Percentiles rank a stretch among this genome's conserved stretches.
phyloP scores from a whole-genome alignment of 805 yeast genomes.

The Starmerella apis region DNA sequence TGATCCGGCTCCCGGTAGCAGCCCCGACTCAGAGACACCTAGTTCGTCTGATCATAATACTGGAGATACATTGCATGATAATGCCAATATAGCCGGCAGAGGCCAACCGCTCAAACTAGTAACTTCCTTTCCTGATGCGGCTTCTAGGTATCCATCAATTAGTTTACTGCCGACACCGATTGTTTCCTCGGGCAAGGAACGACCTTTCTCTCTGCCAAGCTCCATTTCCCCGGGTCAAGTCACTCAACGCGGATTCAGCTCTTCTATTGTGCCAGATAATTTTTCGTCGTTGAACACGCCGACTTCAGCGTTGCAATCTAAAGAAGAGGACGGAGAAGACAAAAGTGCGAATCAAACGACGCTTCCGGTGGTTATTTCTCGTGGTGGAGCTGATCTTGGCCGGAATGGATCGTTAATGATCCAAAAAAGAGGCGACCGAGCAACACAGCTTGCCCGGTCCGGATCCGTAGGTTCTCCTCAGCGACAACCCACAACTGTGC shows the following conservation, averaged over 20 bases:
- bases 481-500: conserved; percentile 22
- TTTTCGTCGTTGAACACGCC: background rate
- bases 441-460: conserved; percentile 14
- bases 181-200: background rate
- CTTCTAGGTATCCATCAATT: conserved; percentile 4
- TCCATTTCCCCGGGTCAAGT: background rate
- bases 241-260: background rate
- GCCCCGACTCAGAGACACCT: background rate
- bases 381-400: background rate
- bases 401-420: conserved; percentile 17
- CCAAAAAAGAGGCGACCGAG: conserved; percentile 19
- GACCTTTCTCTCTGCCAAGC: background rate
- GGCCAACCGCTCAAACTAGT: conserved; percentile 5
- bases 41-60: background rate
- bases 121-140: background rate
- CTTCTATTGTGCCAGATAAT: conserved; percentile 16
- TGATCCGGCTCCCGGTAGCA: conserved; percentile 6
- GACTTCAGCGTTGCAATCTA: background rate
- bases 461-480: conserved; percentile 23
- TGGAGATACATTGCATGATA: background rate
- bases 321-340: background rate
- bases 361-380: background rate
- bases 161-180: conserved; percentile 17
- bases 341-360: background rate
- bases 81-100: background rate